Evolutionary conservation across 2,329 filamentous ascomycete species (phyloP).

Genomic region (Penicillium sp.): DNA sequence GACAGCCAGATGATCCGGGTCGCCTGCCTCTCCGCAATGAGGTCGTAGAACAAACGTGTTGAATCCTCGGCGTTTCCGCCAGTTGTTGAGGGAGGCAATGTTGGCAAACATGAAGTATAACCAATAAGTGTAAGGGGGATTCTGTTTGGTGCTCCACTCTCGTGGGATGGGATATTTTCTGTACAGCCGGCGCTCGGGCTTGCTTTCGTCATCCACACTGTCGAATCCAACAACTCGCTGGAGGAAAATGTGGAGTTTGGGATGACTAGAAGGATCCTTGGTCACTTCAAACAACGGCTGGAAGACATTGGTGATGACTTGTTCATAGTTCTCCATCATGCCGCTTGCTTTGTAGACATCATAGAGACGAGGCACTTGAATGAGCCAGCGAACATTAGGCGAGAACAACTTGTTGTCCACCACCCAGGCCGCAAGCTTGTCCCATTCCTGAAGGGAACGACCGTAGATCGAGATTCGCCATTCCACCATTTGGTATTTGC

Average conservation of each 20-base stretch:
- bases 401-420: slow-evolving; percentile 98
- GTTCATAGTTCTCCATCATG: slow-evolving; percentile 84
- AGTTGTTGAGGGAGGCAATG: slow-evolving; percentile 86
- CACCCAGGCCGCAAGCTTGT: slow-evolving; percentile 95
- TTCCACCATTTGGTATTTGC: slow-evolving; percentile 99
- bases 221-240: slow-evolving; percentile 96
- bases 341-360: slow-evolving; percentile 91
- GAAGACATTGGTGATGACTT: slow-evolving; percentile 88
- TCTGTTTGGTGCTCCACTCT: slow-evolving; percentile 87
- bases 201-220: slow-evolving; percentile 97
- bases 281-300: slow-evolving; percentile 94
- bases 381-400: slow-evolving; percentile 94
- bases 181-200: slow-evolving; percentile 89
- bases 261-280: slow-evolving; percentile 78
- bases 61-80: slow-evolving; percentile 87
- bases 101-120: slow-evolving; percentile 97
- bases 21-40: slow-evolving; percentile 94
- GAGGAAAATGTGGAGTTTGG: slow-evolving; percentile 90
- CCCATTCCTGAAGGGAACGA: slow-evolving; percentile 89
- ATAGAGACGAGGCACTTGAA: slow-evolving; percentile 91
- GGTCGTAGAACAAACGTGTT: slow-evolving; percentile 92
- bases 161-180: slow-evolving; percentile 91
- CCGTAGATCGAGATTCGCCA: slow-evolving; percentile 99
- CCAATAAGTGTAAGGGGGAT: slow-evolving; percentile 98
- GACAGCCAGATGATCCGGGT: slow-evolving; percentile 92